Base-by-base conservation (phyloP, 345 rosid genomes). In the Cardamine occulta region DNA sequence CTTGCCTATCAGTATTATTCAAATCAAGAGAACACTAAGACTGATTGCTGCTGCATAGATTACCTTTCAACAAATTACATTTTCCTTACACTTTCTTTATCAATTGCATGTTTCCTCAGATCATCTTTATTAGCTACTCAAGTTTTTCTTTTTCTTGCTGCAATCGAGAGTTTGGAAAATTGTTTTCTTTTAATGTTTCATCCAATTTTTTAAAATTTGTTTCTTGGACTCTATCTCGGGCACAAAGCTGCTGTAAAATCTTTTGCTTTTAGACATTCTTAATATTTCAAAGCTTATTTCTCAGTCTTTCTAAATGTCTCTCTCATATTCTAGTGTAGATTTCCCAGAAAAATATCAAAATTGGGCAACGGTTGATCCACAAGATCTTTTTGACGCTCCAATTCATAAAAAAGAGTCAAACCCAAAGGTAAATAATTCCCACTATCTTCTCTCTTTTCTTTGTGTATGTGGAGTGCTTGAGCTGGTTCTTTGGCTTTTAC, bases 341-440 rank as follows among this genome's bases (percentile, higher is more conserved):
- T 94, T 94, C 80, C 98, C 92, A 15, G 85, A 83, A 57, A 80
- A 85, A 40, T 91, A 86, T 80, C 97, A 89, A 71, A 87, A 94
- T 73, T 90, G 98, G 93, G 15, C 80, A 8, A 78, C 78, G 23
- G 73, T 86, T 57, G 84, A 94, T 75, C 96, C 97, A 67, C 66
- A 84, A 57, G 90, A 89, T 86, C 95, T 94, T 74, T 94, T 94
- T 49, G 82, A 89, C 58, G 98, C 97, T 54, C 88, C 86, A 67
- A 75, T 85, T 58, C 47, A 31, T 11, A 91, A 85, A 81, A 34
- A 81, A 28, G 97, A 91, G 74, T 73, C 98, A 71, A 94, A 91
- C 84, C 97, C 98, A 52, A 89, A 85, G 93, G 98, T 88, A 80
- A 34, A 15, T 21, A 37, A 28, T 73, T 57, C 57, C 54, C 69